Evolutionary conservation across 2,329 filamentous ascomycete genomes (phyloP), one percentile per base, ranked within the genome.

Genomic region (Fusarium metavorans): DNA sequence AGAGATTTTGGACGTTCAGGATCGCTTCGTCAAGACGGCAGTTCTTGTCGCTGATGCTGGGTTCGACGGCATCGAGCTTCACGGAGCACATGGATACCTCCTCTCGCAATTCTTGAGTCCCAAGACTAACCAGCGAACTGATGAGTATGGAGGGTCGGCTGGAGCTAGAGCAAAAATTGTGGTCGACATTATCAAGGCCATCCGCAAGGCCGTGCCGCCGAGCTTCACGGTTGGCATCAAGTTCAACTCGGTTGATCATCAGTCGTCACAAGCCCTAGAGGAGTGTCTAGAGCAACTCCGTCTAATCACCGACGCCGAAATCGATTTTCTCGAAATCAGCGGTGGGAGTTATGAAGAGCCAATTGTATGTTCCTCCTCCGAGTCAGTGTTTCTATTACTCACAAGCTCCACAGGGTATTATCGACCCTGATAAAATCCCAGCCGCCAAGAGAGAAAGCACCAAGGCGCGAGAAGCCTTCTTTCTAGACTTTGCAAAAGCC

Each of bases 241-340:
- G 9, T 63, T 58, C 5, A 58, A 66, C 6, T 67, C 61, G 1
- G 64, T 61, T 4, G 66, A 66, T 11, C 61, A 67, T 10, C 45
- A 50, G 13, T 50, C 45, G 2, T 25, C 61, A 3, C 27, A 67
- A 0, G 39, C 39, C n/a, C 0, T 67, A 1, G 23, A 35, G 0
- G 50, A 65, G 8, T 58, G 56, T 9, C 52, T 58, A 6, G 45
- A 3, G 1, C 66, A 67, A 0, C 6, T 67, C 3, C 64, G 39
- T 1, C 27, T 63, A 0, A 67, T 67, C 0, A 37, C 11, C 0
- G 20, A 41, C 1, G 50, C 39, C 0, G 66, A 61, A 10, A 25
- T 67, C 2, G 50, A 67, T 2, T 67, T 67, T 35, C 41, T 67
- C 0, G 61, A 67, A 10, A 63, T 67, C 11, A 65, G 66, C 4